Base-by-base conservation (phyloP, 257 asterid genomes). In the Agastache rugosa region DNA sequence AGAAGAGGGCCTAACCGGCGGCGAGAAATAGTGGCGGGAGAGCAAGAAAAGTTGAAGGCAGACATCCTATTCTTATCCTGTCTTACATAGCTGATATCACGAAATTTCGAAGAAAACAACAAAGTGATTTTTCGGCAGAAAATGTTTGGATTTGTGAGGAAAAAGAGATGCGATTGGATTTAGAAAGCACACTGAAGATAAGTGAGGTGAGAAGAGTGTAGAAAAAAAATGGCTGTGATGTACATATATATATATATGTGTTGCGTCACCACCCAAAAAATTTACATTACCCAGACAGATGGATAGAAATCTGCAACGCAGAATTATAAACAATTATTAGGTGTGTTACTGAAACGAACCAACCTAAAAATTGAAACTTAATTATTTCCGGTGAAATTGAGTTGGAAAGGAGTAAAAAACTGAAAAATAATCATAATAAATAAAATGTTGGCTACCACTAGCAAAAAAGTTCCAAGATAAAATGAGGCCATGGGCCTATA, bases 1-100 rank as follows among this genome's bases (percentile, higher is more conserved):
- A 60, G 72, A 45, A 53, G 78, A 19, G 66, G 60, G 73, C 22
- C 81, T 73, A 35, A 81, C 85, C 85, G 79, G 62, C 58, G 54
- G 77, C 77, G 79, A 68, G 79, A 54, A 45, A 60, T 59, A 9
- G 79, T 55, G 71, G 71, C 79, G 56, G 77, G 60, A 8, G 78
- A 56, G 76, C 74, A 72, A 56, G 74, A 72, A 19, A 80, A 75
- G 55, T 53, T 50, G 12, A 81, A 6, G 62, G 85, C 66, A 61
- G 71, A 58, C 82, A 77, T 81, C 31, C 1, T 39, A 37, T 31
- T 5, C 4, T 7, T 37, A 39, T 39, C 44, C 27, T 69, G 45
- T 68, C 35, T 4, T 22, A 17, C 17, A 69, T 42, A 12, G 67
- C 12, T 58, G 42, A 51, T 31, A 27, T 35, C 35, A 3, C 14